Evolutionary conservation across 2,329 filamentous ascomycete species (phyloP).

Genomic region (Phialophora macrospora): DNA sequence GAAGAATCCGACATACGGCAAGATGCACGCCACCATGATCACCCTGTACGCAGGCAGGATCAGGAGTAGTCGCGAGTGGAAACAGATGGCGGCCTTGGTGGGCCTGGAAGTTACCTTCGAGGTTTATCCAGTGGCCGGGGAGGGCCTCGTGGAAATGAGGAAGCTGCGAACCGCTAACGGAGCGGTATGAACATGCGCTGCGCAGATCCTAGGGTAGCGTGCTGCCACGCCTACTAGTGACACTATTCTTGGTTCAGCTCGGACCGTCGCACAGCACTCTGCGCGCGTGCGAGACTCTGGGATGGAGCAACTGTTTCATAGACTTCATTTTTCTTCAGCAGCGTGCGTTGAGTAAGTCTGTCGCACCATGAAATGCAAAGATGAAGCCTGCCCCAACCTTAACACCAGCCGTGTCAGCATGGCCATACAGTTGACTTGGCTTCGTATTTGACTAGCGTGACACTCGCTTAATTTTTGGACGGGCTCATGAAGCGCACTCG

Average conservation of each 20-base stretch:
- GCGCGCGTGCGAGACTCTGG: neutral
- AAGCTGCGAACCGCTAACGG: conserved; percentile 16
- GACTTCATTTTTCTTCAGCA: neutral
- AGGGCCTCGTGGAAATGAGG: conserved; percentile 47
- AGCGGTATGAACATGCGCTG: neutral
- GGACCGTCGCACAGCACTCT: neutral
- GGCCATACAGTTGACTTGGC: neutral
- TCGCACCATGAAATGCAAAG: neutral
- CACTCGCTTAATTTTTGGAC: neutral
- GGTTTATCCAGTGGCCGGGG: conserved; percentile 43
- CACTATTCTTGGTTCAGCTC: neutral
- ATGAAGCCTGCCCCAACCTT: neutral
- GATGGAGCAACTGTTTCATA: neutral
- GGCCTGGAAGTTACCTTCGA: conserved; percentile 47
- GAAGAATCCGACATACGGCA: conserved; percentile 46
- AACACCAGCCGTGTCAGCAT: neutral
- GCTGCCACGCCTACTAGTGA: neutral
- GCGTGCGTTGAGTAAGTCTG: neutral
- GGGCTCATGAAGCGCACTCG: neutral
- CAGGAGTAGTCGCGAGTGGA: conserved; percentile 46
- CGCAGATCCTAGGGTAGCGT: neutral
- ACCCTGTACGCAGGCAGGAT: conserved; percentile 45
- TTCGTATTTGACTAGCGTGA: neutral
- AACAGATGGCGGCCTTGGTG: conserved; percentile 43
- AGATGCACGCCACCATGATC: conserved; percentile 48